Evolutionary conservation across 768 basidiomycete genomes (phyloP), one percentile per base, ranked within the genome.

Genomic region (Lentinula aciculospora): DNA sequence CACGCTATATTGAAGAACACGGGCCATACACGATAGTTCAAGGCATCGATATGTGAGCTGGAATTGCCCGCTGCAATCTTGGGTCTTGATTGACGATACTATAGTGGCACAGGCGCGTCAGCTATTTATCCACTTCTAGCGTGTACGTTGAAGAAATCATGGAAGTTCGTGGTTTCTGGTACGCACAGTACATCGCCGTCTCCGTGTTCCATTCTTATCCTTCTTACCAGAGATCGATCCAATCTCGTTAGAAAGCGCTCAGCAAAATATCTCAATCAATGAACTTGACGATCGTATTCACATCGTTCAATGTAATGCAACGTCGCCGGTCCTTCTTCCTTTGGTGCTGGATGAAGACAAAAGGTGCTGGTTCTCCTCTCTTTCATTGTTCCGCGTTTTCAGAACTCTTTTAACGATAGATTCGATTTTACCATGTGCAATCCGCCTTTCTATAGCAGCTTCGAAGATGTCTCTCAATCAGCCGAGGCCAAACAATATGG

Each of bases 391-490:
- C 15, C 12, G 10, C 5, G n/a, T n/a, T 21, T 37, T 8, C 10
- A 34, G 23, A 60, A 23, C 19, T 19, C 27, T 58, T 27, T 3
- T 2, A 21, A 9, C 4, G 10, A 7, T 53, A 84, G 81, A 3
- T 83, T 85, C 64, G 82, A 88, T 58, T 93, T 96, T 62, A 84
- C 86, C 0, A 92, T 98, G 85, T 98, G 95, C 72, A 99, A 98
- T 68, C 96, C 96, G 0, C 96, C 96, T 0, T 99, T 99, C 70
- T 98, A 97, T 66, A 67, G 75, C n/a, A 89, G 85, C 57, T 65
- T 68, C 0, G 82, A 85, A 29, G 96, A 98, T 58, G 79, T 94
- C 7, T 61, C 65, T 0, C 66, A 69, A 2, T 85, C 84, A 1
- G 81, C 84, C 0, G 78, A 78, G 19, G 71, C 72, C 5, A 98